Evolutionary conservation across 192 early-diverging fungal species (phyloP).

Genomic region (Backusella sp.): DNA sequence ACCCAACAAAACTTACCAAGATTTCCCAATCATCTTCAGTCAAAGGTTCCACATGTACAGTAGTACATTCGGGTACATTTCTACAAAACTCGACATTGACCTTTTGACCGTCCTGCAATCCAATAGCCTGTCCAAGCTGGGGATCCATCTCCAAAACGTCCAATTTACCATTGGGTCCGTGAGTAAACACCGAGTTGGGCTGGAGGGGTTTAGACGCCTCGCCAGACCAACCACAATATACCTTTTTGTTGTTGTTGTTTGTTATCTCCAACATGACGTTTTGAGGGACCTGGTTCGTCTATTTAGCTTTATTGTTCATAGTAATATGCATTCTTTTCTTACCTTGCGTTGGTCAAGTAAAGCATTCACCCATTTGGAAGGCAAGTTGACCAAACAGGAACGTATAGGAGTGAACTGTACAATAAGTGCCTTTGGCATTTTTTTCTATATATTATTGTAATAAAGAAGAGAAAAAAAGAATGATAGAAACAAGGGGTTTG

Average conservation of each 20-base stretch:
- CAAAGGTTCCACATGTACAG: slow-evolving; percentile 67
- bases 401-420: slow-evolving; percentile 61
- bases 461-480: background rate
- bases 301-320: background rate
- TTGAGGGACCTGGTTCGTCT: slow-evolving; percentile 40
- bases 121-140: slow-evolving; percentile 62
- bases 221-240: slow-evolving; percentile 70
- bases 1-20: slow-evolving; percentile 40
- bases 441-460: background rate
- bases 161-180: slow-evolving; percentile 32
- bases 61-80: slow-evolving; percentile 51
- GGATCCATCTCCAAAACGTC: slow-evolving; percentile 73
- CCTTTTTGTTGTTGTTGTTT: slow-evolving; percentile 39
- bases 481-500: background rate
- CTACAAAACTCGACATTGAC: slow-evolving; percentile 62
- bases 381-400: slow-evolving; percentile 75
- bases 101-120: slow-evolving; percentile 56
- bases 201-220: slow-evolving; percentile 37
- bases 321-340: background rate
- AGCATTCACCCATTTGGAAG: slow-evolving; percentile 68
- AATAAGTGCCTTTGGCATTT: slow-evolving; percentile 62
- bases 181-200: slow-evolving; percentile 29
- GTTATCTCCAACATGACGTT: slow-evolving; percentile 57
- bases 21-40: slow-evolving; percentile 84
- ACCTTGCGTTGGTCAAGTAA: slow-evolving; percentile 71